Base-by-base conservation (phyloP, 768 basidiomycete genomes). In the Tulasnella sp. region DNA sequence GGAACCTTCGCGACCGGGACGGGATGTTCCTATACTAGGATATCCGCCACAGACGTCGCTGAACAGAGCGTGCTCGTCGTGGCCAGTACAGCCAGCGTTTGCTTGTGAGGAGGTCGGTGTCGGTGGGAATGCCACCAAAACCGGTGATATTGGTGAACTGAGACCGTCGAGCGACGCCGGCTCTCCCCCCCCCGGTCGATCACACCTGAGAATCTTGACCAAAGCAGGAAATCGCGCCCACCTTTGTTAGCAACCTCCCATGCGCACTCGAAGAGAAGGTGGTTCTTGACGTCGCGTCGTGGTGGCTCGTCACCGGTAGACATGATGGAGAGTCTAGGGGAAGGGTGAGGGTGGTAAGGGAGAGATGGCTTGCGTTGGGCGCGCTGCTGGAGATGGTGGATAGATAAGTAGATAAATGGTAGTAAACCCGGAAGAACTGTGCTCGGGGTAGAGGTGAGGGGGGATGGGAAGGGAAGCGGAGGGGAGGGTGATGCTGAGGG, bases 241-340 rank as follows among this genome's bases (percentile, higher is more conserved):
- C 82, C 84, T 85, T 98, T 98, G 90, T 98, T 98, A 44, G 93
- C 96, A 82, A 98, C 96, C 86, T 98, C 96, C 96, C 96, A 98
- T 44, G 96, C 96, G 84, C 92, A 94, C 83, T 98, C 96, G 83
- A 98, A 98, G 83, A 98, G 92, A 44, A 94, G 82, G 70, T 93
- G 90, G 81, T 91, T 89, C 82, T 90, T 90, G 73, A 93, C 90
- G 84, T 94, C 92, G 85, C 94, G 92, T 79, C 86, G 87, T 35
- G 44, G 75, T 18, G 57, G 3, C 32, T 72, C 75, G 11, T 48
- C 75, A 26, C 6, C 29, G 7, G 74, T 35, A 13, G 75, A 57
- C 75, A 77, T 77, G 73, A 40, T 46, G 20, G 73, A 48, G 35
- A 26, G 72, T 70, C 67, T 29, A 70, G 70, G n/a, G n/a, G 70